Evolutionary conservation across 169 alveolate species (phyloP).

Genomic region (Eimeria acervulina): DNA sequence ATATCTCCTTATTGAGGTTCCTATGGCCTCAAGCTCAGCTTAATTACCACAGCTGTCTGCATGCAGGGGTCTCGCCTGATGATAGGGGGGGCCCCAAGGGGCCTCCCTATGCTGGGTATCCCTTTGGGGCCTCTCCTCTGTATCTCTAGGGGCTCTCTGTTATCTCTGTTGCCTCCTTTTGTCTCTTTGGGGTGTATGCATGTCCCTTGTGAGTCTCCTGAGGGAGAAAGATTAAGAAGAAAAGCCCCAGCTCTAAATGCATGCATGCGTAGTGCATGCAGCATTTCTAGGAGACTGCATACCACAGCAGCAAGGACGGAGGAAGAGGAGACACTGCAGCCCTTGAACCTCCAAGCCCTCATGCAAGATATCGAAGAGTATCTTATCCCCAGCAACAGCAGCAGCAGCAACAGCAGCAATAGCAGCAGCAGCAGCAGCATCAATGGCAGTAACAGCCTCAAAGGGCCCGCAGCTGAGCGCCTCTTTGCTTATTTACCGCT

Average conservation of each 20-base stretch:
- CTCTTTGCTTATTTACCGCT: conserved; percentile 3
- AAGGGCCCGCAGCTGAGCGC: background rate
- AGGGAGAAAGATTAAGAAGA: too few species aligned
- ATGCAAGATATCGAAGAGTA: conserved; percentile 12
- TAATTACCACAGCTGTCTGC: background rate
- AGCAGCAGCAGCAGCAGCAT: conserved; percentile 17
- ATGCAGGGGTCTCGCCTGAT: background rate
- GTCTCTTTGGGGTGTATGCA: background rate
- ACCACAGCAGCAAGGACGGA: background rate
- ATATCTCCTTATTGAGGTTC: background rate
- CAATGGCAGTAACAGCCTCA: background rate
- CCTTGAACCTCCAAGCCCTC: conserved; percentile 8
- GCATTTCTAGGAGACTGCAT: background rate
- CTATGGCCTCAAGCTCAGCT: background rate
- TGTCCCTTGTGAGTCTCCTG: background rate
- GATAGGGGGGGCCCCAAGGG: background rate
- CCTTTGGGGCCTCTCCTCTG: background rate
- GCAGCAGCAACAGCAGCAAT: conserved; percentile 28
- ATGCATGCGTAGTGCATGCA: background rate
- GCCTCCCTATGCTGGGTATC: background rate
- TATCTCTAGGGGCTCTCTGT: background rate
- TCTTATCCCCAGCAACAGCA: conserved; percentile 25
- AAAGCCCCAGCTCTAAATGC: background rate
- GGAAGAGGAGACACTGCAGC: conserved; percentile 13
- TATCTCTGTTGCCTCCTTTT: background rate